Evolutionary conservation across 495 filamentous ascomycete species (phyloP).

Genomic region (Podospora conica): DNA sequence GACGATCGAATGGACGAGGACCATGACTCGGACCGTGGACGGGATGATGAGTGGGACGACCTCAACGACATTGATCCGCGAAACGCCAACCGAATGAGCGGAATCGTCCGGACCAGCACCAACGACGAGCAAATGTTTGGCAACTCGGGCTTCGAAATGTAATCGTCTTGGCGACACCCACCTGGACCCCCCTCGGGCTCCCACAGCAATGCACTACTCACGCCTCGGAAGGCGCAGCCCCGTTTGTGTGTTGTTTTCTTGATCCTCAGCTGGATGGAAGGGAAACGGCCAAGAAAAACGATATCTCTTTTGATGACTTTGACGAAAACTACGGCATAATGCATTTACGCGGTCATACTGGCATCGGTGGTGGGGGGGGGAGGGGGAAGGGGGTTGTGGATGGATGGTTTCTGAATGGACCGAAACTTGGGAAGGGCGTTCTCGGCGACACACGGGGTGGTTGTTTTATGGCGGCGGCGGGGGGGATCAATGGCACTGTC

Average conservation of each 20-base stretch:
- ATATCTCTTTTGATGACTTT: constrained; percentile 21
- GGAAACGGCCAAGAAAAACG: constrained; percentile 16
- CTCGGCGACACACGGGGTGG: constrained; percentile 8
- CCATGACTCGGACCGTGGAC: constrained; percentile 41
- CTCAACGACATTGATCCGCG: constrained; percentile 38
- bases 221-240: neutral
- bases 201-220: neutral
- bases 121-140: constrained; percentile 69
- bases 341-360: constrained; percentile 28
- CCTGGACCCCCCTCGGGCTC: neutral
- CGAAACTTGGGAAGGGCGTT: constrained; percentile 23
- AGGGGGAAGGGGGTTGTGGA: neutral
- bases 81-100: constrained; percentile 62
- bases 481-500: neutral
- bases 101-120: constrained; percentile 58
- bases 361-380: constrained; percentile 8
- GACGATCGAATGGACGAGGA: constrained; percentile 50
- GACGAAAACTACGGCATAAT: constrained; percentile 23
- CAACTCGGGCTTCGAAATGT: constrained; percentile 60
- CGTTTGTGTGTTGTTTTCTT: constrained; percentile 2
- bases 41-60: constrained; percentile 46
- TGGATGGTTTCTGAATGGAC: constrained; percentile 1
- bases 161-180: neutral
- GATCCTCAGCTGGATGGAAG: neutral
- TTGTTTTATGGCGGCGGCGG: constrained; percentile 8